phyloP scores from a whole-genome alignment of 225 moss, liverwort and hornwort genomes.

The Sphagnum contortum region DNA sequence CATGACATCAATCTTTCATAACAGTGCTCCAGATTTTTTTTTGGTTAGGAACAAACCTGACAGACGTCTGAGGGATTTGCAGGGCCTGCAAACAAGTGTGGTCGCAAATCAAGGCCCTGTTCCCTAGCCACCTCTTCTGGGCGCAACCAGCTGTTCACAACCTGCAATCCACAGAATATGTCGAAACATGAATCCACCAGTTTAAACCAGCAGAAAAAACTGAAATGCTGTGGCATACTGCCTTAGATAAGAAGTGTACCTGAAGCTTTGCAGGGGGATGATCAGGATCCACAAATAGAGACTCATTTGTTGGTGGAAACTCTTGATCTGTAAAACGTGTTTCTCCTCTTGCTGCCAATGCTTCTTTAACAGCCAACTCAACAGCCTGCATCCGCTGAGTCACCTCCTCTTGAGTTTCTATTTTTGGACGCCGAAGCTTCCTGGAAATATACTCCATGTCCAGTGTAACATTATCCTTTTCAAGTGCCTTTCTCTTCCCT shows the following conservation, averaged over 20 bases:
- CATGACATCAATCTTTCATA: no score
- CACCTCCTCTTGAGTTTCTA: constrained; percentile 91
- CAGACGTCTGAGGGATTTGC: constrained; percentile 97
- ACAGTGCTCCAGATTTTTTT: no score
- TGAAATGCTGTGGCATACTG: no score
- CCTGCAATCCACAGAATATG: constrained; percentile 25
- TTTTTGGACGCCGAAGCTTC: constrained; percentile 78
- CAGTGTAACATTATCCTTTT: constrained; percentile 73
- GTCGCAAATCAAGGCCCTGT: constrained; percentile 52
- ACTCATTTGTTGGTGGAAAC: constrained; percentile 85
- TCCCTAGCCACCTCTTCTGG: constrained; percentile 67
- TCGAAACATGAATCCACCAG: background rate
- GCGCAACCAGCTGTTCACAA: constrained; percentile 87
- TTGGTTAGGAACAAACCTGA: constrained; percentile 40
- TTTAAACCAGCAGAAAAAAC: no score
- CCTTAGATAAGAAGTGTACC: constrained; percentile 16
- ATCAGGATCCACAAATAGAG: constrained; percentile 76
- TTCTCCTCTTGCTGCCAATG: constrained; percentile 86
- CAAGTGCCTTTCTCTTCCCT: constrained; percentile 74
- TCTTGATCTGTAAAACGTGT: constrained; percentile 93
- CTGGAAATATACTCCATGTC: constrained; percentile 85
- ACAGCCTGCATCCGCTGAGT: constrained; percentile 93
- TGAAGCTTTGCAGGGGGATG: constrained; percentile 88
- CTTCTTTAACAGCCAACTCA: constrained; percentile 96
- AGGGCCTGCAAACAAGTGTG: constrained; percentile 77